phyloP scores from a whole-genome alignment of 345 rosid genomes.

The Sisymbrium irio region DNA sequence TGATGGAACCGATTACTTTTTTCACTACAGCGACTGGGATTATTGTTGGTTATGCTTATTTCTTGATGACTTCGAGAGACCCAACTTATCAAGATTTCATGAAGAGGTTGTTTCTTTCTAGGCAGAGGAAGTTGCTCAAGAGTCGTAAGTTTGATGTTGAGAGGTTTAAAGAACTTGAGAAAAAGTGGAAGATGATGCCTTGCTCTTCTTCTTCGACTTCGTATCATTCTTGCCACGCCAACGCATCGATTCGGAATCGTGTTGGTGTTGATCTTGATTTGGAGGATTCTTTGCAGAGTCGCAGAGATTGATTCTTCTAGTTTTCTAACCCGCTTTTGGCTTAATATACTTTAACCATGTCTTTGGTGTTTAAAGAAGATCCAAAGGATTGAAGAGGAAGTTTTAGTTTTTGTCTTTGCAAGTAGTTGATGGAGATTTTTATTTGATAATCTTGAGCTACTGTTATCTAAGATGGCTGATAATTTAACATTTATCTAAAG shows the following conservation, averaged over 20 bases:
- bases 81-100: constrained; percentile 90
- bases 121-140: constrained; percentile 79
- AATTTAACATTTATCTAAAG: too few relatives aligned
- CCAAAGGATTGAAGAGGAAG: too few relatives aligned
- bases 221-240: constrained; percentile 39
- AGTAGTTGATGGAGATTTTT: too few relatives aligned
- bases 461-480: too few relatives aligned
- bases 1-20: constrained; percentile 89
- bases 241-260: constrained; percentile 51
- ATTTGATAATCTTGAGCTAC: too few relatives aligned
- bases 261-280: constrained; percentile 63
- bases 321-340: background rate
- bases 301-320: constrained; percentile 30
- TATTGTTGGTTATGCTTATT: constrained; percentile 78
- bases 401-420: too few relatives aligned
- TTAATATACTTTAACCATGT: too few relatives aligned
- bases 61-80: constrained; percentile 79
- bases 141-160: constrained; percentile 57
- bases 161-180: constrained; percentile 69
- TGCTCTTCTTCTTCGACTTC: constrained; percentile 10
- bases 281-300: constrained; percentile 60
- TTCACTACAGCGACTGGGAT: constrained; percentile 67
- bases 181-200: constrained; percentile 44
- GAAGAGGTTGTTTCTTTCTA: constrained; percentile 84
- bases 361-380: too few relatives aligned